phyloP scores from a whole-genome alignment of 1,284 basidiomycete species.

The Heterobasidion annosum region DNA sequence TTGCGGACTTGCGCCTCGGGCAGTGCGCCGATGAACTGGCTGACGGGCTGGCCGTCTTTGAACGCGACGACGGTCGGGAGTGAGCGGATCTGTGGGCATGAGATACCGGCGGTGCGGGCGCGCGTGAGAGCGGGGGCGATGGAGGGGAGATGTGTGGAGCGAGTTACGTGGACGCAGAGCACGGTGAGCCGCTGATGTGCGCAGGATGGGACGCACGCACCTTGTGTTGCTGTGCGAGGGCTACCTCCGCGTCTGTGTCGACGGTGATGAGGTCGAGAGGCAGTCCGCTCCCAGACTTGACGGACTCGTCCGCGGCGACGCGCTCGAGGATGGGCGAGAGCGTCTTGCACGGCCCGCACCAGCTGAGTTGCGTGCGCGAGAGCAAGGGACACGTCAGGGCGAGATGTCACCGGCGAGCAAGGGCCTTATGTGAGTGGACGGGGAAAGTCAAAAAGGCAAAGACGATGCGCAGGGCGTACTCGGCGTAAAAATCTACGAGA shows the following conservation, averaged over 20 bases:
- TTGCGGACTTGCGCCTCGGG: conserved; percentile 36
- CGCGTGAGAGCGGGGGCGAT: background rate
- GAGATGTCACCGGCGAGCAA: background rate
- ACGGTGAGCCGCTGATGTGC: background rate
- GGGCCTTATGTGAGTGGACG: background rate
- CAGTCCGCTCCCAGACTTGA: conserved; percentile 42
- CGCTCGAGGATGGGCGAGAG: conserved; percentile 58
- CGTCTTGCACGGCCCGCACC: conserved; percentile 66
- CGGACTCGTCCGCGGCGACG: conserved; percentile 32
- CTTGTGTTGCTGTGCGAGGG: conserved; percentile 39
- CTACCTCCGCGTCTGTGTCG: conserved; percentile 46
- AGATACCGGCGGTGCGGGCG: background rate
- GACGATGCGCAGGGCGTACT: conserved; percentile 34
- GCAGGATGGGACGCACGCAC: conserved; percentile 22
- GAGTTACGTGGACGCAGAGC: background rate
- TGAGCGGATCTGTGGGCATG: conserved; percentile 38
- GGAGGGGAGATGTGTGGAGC: background rate
- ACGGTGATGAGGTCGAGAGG: conserved; percentile 62
- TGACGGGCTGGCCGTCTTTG: conserved; percentile 43
- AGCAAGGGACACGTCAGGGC: background rate
- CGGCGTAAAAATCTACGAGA: conserved; percentile 70
- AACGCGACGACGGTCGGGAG: conserved; percentile 70
- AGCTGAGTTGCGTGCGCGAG: conserved; percentile 29
- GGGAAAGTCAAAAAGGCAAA: background rate
- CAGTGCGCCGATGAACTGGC: conserved; percentile 54